Base-by-base conservation (phyloP, 768 basidiomycete genomes). In the Boletus vermiculosoides region DNA sequence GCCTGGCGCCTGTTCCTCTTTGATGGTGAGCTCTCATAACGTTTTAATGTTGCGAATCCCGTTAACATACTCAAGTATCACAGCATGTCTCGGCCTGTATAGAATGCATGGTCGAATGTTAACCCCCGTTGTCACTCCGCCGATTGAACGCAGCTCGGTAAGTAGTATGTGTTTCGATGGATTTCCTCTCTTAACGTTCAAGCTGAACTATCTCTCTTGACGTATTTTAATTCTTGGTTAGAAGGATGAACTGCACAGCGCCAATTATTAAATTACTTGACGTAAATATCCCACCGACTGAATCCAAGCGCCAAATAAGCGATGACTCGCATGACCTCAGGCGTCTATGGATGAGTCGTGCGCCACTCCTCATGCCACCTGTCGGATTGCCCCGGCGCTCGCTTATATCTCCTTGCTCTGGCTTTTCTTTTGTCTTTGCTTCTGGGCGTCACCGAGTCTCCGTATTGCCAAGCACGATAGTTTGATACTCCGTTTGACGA, bases 391-490 rank as follows among this genome's bases (percentile, higher is more conserved):
- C 39, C 39, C 39, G n/a, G 10, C 9, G 15, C 15, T 9, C 39
- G 39, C 39, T 16, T 40, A 40, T 11, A 40, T 40, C 16, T 40
- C 39, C n/a, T n/a, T 10, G n/a, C 39, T 40, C 39, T 40, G 39
- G 9, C n/a, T n/a, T 54, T 52, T 52, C 40, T 49, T 44, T 62
- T 63, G 36, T 59, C 16, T 20, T 0, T 36, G 60, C 55, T 66
- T 60, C 62, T 60, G 50, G 60, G 47, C 57, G 42, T 64, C 57
- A 40, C 37, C 37, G 49, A 33, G 15, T 37, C 39, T 25, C 41
- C 37, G 41, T 49, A 45, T 45, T 48, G 42, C 45, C 42, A 39
- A 28, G 52, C 34, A 28, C n/a, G 40, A 44, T 15, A 31, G 45
- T 20, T n/a, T 22, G 40, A 23, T 42, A 9, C 34, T 61, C 16